Percentiles rank a stretch among this genome's conserved stretches.
These are phyloP conservation scores for Dryas alaskensis DNA, from an alignment of 306 rosid species.

Conservation along the genomic window DNA sequence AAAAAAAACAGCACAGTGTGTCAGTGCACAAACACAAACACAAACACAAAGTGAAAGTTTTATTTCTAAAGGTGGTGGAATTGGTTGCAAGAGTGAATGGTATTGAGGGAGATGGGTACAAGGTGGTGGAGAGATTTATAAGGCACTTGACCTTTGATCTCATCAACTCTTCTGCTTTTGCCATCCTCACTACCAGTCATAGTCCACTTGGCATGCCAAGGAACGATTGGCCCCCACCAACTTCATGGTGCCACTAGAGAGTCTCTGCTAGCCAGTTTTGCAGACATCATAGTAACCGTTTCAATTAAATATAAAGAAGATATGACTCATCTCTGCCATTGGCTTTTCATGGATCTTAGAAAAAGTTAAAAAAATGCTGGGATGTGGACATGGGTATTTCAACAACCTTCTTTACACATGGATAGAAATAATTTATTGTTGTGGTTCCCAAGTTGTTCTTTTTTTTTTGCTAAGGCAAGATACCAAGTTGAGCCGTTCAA, in stretches of 20 bases:
- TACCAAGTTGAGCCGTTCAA: slow-evolving; percentile 11
- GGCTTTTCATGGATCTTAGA: slow-evolving; percentile 8
- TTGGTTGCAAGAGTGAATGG: slow-evolving; percentile 18
- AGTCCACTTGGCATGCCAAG: slow-evolving; percentile 4
- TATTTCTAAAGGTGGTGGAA: slow-evolving; percentile 22
- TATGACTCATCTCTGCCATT: background rate
- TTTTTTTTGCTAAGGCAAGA: no score
- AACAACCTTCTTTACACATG: background rate
- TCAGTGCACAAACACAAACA: background rate
- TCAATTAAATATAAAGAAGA: slow-evolving; percentile 28
- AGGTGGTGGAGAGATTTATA: slow-evolving; percentile 22
- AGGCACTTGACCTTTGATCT: slow-evolving; percentile 24
- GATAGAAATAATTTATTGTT: background rate
- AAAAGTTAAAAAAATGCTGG: background rate
- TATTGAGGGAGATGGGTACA: slow-evolving; percentile 33
- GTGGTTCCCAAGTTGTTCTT: background rate
- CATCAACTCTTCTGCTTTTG: slow-evolving; percentile 11
- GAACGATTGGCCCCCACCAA: slow-evolving; percentile 27
- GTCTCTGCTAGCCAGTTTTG: slow-evolving; percentile 26
- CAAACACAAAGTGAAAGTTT: background rate
- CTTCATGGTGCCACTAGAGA: slow-evolving; percentile 22
- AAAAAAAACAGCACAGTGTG: background rate
- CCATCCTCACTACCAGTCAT: slow-evolving; percentile 7
- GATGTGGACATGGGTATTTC: background rate
- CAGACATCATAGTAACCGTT: slow-evolving; percentile 17